Base-by-base conservation (phyloP, 2,329 filamentous ascomycete species). In the Cladosporium sp. region DNA sequence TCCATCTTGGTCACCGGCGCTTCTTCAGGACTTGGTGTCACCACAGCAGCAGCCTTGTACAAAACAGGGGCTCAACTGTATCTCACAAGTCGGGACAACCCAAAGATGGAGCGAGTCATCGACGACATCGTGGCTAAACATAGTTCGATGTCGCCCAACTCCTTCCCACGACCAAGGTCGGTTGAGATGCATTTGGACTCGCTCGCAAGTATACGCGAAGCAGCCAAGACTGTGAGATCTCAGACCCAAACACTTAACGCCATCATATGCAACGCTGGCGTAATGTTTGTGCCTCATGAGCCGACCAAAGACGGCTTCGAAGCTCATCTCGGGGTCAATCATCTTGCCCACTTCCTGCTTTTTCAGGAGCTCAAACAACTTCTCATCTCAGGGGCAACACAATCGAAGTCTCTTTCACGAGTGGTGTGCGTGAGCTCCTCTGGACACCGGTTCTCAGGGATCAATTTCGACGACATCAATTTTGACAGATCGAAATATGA, bases 311-410 rank as follows among this genome's bases (percentile, higher is more conserved):
- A 85, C 68, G 82, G 82, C 21, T 81, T 81, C 68, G 85, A 87
- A 68, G 71, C 72, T 0, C 84, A 87, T 65, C 82, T 87, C 66
- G 84, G 79, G 32, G 81, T 79, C 4, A 86, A 87, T 71, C 81
- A 86, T 69, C 74, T 88, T 1, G 79, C 76, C 10, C 82, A 86
- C 69, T 87, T 87, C 74, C 78, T 86, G 0, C 78, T 87, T 18
- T 83, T 84, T 66, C 77, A 84, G 26, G 78, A 85, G 1, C 75
- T 87, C 30, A 82, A 81, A 30, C 72, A 78, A 0, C 72, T 78
- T 0, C 71, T 87, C 8, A 71, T 85, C 0, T 68, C 75, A 0
- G 77, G 78, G 8, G 70, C 77, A 49, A 30, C 58, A n/a, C 65
- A 55, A 24, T 18, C 59, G 14, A 34, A 34, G 15, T 30, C 14